phyloP scores from a whole-genome alignment of 116 monocot species.

The Posidonia oceanica region DNA sequence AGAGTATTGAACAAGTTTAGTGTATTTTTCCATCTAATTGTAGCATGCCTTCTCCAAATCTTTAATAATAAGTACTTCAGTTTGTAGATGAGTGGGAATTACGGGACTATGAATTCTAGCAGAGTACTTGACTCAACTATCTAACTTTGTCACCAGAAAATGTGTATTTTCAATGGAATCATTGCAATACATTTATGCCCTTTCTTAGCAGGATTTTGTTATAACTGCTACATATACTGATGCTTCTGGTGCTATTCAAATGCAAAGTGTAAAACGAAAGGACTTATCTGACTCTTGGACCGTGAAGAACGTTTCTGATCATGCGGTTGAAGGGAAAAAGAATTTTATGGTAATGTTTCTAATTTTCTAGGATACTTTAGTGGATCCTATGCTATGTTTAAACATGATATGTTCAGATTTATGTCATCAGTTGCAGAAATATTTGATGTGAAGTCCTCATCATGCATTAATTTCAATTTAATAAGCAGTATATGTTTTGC shows the following conservation, averaged over 20 bases:
- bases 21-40: too few species aligned
- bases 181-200: background rate
- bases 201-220: conserved; percentile 19
- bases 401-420: background rate
- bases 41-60: too few species aligned
- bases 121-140: background rate
- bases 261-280: conserved; percentile 19
- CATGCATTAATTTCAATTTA: background rate
- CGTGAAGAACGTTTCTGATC: conserved; percentile 14
- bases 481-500: too few species aligned
- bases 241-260: conserved; percentile 27
- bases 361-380: background rate
- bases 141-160: background rate
- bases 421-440: background rate
- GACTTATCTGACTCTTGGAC: conserved; percentile 43
- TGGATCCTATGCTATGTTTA: background rate
- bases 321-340: conserved; percentile 2
- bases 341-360: conserved; percentile 13
- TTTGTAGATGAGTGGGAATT: too few species aligned
- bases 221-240: conserved; percentile 28
- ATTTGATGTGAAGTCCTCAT: background rate
- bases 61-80: too few species aligned
- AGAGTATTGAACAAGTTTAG: too few species aligned
- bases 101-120: background rate
- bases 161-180: background rate